Base-by-base conservation (phyloP, 1,284 basidiomycete genomes). In the Sutorius eximius region DNA sequence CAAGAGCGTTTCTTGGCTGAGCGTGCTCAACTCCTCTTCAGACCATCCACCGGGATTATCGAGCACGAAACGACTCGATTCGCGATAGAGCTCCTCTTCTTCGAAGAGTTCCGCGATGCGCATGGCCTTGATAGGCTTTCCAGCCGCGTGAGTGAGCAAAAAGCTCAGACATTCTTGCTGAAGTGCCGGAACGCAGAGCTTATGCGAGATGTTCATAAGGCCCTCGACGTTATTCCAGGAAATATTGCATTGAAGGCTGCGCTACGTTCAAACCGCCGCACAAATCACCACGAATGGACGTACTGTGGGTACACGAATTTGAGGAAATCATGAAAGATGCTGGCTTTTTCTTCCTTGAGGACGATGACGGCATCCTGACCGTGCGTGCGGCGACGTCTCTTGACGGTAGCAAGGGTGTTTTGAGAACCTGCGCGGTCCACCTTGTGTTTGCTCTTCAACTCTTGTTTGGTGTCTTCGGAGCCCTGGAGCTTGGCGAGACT, bases 181-280 rank as follows among this genome's bases (percentile, higher is more conserved):
- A 33, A 97, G 78, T 1, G 87, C 77, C 0, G 90, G 86, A 8
- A 94, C 89, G 62, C 89, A 89, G 53, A 94, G 85, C 67, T 93
- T 93, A 69, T 89, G 84, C 2, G 89, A 83, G 40, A 93, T 90
- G 66, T 91, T 91, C 85, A 93, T 89, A 32, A 93, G 79, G 38
- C 87, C 86, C 63, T 91, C 92, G 30, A 93, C 93, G 68, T 95
- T 95, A 61, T 92, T 91, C 93, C 93, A 96, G 2, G 90, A 89
- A 52, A 95, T 93, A 10, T 90, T 91, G 73, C 93, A 95, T 63
- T 93, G 87, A 51, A 94, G 80, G 61, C 89, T 92, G 61, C 30
- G 12, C 16, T 16, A 27, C 7, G 20, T 42, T 68, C 20, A 56
- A 41, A 42, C 43, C 24, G 42, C 46, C 40, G 16, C 29, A n/a